Evolutionary conservation across 345 rosid species (phyloP), one percentile per base, ranked within the genome.

Genomic region (Acer campestre): DNA sequence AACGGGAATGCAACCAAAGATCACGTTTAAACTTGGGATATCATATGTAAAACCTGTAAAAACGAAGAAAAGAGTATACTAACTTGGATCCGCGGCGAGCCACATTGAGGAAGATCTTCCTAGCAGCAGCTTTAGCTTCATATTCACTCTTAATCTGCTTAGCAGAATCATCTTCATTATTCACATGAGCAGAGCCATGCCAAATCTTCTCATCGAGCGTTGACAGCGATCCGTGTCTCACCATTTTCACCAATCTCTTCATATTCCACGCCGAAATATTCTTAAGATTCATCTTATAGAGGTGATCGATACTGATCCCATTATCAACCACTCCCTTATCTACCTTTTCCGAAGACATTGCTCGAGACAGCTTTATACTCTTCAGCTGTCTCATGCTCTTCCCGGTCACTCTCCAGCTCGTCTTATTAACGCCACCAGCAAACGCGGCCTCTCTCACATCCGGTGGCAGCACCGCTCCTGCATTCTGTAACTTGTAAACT

Each of bases 211-310:
- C 99, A 35, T 91, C 98, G 82, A 96, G 73, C 29, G 99, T 96
- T 2, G 97, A 79, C 44, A 96, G 81, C 0, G 93, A 80, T 11
- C 93, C 99, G 3, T 87, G 80, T 75, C 92, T 83, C 10, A 96
- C 98, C 59, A 96, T 88, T 29, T 91, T 96, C 87, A 96, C 85
- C 86, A 96, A 80, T 74, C 98, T 90, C 89, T 96, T 96, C 99
- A 96, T 96, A 67, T 90, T 94, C 99, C 99, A 96, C 18, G 99
- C 99, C 0, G 98, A 96, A 10, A 96, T 70, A 35, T 96, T 96
- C 89, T 86, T 89, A 12, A 80, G 78, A 64, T 89, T 96, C 71
- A 96, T 84, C 81, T 85, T 92, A 22, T 92, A 95, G 73, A 96
- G 71, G 42, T 90, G 82, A 23, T 91, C 90, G 67, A 94, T 86